Percentiles rank a stretch among this genome's conserved stretches.
These are phyloP conservation scores for Blastocystis sp. DNA, from an alignment of 352 stramenopile species.

Conservation along the genomic window DNA sequence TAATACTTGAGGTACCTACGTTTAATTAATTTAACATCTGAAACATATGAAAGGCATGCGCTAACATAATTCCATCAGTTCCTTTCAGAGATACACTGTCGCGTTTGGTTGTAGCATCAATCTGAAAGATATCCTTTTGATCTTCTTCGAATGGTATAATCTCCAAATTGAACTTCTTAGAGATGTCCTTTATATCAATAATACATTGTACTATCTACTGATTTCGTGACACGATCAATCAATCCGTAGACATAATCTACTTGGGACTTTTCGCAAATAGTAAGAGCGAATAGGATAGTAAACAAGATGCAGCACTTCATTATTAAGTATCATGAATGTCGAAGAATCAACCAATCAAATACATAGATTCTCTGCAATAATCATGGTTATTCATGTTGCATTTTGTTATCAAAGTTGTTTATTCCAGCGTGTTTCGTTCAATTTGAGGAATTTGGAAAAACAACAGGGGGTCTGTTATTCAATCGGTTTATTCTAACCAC, in stretches of 20 bases:
- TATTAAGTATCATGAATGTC: background rate
- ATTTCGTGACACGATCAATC: constrained; percentile 17
- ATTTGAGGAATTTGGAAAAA: too few species aligned
- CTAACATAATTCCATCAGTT: constrained; percentile 9
- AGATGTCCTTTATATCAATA: background rate
- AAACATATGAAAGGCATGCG: constrained; percentile 12
- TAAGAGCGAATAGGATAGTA: background rate
- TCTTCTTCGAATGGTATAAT: constrained; percentile 35
- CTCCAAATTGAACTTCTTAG: constrained; percentile 8
- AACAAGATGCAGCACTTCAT: background rate
- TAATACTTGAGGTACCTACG: constrained; percentile 60
- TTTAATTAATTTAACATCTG: background rate
- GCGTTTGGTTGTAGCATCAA: background rate
- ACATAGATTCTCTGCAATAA: background rate
- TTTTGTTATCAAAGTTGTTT: background rate
- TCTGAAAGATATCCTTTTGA: constrained; percentile 33
- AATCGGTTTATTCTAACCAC: too few species aligned
- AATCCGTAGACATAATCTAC: background rate
- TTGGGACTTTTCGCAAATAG: background rate
- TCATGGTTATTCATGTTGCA: background rate
- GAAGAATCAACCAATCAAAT: background rate
- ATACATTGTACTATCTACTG: background rate
- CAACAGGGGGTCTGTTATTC: too few species aligned
- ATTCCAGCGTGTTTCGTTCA: too few species aligned
- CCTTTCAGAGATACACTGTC: background rate